phyloP scores from a whole-genome alignment of 306 rosid species.

The Ormosia semicastrata region DNA sequence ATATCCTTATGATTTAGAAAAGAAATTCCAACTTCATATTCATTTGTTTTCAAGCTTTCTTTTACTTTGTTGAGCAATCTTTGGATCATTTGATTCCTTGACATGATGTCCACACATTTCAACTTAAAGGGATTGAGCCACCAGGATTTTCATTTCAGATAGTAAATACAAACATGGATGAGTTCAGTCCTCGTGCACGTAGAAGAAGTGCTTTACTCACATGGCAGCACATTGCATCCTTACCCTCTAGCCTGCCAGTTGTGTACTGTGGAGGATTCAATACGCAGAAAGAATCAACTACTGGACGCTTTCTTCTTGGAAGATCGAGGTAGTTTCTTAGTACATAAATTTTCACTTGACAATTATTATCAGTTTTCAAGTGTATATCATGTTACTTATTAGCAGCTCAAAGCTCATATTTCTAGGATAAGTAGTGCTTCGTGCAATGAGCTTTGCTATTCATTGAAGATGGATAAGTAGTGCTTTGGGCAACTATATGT shows the following conservation, averaged over 20 bases:
- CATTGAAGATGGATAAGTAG: background rate
- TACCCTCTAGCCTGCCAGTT: constrained; percentile 93
- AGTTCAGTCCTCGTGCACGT: constrained; percentile 84
- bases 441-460: background rate
- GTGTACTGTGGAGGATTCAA: constrained; percentile 97
- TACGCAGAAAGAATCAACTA: constrained; percentile 94
- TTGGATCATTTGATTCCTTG: constrained; percentile 57
- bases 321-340: constrained; percentile 72
- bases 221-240: constrained; percentile 99
- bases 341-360: background rate
- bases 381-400: background rate
- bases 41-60: constrained; percentile 17
- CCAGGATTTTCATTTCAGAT: constrained; percentile 96
- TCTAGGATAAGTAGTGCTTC: background rate
- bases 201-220: constrained; percentile 96
- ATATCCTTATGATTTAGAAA: constrained; percentile 67
- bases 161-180: constrained; percentile 93
- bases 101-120: constrained; percentile 98
- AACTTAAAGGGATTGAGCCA: constrained; percentile 94
- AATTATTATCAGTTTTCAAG: background rate
- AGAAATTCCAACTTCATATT: background rate
- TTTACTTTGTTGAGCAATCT: constrained; percentile 21
- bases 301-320: constrained; percentile 96
- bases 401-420: constrained; percentile 13
- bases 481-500: background rate